Evolutionary conservation across 768 basidiomycete species (phyloP), one percentile per base, ranked within the genome.

Genomic region (Termitomyces sp.): DNA sequence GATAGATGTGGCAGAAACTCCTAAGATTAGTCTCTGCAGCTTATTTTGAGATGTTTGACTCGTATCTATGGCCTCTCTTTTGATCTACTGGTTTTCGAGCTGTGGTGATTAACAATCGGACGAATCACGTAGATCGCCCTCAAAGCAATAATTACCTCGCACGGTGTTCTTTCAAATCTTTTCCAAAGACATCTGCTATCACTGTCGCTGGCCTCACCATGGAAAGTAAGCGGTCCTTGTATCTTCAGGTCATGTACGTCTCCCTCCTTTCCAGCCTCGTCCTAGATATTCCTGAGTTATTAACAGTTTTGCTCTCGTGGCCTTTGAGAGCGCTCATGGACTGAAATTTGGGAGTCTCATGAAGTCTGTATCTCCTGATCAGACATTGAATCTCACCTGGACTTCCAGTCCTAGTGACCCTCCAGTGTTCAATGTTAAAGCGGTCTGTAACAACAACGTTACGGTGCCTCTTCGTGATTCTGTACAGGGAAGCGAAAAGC

Each of bases 311-410:
- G 8, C 9, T 13, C 42, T 48, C 16, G 39, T 39, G n/a, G 20
- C 48, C 46, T 37, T 59, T 4, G 27, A 59, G 20, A 44, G 12
- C 4, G 47, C 57, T 5, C 24, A 37, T 39, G 52, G 52, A 9
- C 11, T 58, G 1, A n/a, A 12, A 22, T 8, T 61, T 2, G 9
- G 16, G 0, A 27, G 33, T 9, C 39, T 54, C 13, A 22, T 16
- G 4, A 20, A n/a, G 2, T 30, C 57, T 24, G 8, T 41, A 44
- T 55, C 30, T 31, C 12, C 11, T 20, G 20, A 50, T 27, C 37
- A 49, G n/a, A 44, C 12, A 15, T 6, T 61, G 2, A 58, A 46
- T 39, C 16, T 61, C 57, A 47, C 42, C 45, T 55, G 54, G 57
- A 20, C 44, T 36, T 9, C n/a, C 0, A 15, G 22, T 49, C 41